Evolutionary conservation across 75 land plant species (phyloP).

Genomic region (Pinus albicaulis): DNA sequence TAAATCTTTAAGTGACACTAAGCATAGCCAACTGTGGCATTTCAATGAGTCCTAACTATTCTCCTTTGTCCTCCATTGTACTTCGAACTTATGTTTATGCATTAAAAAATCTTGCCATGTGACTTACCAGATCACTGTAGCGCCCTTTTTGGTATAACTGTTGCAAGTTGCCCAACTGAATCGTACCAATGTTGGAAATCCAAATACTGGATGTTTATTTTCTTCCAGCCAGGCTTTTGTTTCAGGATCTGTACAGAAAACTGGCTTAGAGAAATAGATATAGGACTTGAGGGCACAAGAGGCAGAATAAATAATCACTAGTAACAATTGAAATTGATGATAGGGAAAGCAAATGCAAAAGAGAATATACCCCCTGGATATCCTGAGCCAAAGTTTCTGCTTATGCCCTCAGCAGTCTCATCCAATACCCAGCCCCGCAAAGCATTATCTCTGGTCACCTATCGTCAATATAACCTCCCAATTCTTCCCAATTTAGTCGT

Average conservation of each 20-base stretch:
- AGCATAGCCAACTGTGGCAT: neutral
- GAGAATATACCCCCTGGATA: constrained; percentile 83
- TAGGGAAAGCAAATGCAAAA: neutral
- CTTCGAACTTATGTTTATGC: neutral
- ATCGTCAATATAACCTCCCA: neutral
- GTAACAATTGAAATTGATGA: neutral
- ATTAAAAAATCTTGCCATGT: neutral
- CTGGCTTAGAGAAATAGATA: neutral
- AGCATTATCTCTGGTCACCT: constrained; percentile 97
- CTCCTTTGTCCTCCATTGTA: neutral
- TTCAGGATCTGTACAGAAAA: constrained; percentile 63
- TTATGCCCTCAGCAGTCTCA: constrained; percentile 66
- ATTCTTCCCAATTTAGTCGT: neutral
- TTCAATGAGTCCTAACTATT: neutral
- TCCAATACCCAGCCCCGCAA: constrained; percentile 75
- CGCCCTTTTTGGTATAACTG: constrained; percentile 49
- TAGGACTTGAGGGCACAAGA: neutral
- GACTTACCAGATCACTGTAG: constrained; percentile 77
- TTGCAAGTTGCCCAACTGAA: constrained; percentile 99
- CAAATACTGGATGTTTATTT: constrained; percentile 49
- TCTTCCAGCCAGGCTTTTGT: constrained; percentile 91
- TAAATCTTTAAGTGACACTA: neutral
- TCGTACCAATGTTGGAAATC: constrained; percentile 90
- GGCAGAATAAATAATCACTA: neutral
- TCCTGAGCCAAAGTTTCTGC: constrained; percentile 90